Evolutionary conservation across 108 stramenopile species (phyloP), one percentile per base, ranked within the genome.

Genomic region (Pseudonitzschia multiseries): DNA sequence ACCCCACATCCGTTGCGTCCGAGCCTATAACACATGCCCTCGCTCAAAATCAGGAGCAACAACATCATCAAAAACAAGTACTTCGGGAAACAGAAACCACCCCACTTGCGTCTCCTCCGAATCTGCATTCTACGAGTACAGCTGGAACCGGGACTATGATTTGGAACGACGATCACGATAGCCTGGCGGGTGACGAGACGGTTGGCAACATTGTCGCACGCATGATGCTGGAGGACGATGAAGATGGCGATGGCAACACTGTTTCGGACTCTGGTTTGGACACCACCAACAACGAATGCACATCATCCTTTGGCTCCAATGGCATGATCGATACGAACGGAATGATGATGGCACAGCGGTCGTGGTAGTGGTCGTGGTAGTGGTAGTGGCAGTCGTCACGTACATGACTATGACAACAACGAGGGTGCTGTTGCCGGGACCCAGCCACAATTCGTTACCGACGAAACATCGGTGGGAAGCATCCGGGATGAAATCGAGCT

Each of bases 401-500:
- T n/a, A n/a, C n/a, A n/a, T n/a, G n/a, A 36, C 60, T 6, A 61
- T 17, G 17, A 31, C 14, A 33, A 33, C 32, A 29, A 63, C n/a
- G 12, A 20, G 2, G 14, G n/a, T 22, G 26, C 42, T 17, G 43
- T 20, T n/a, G 42, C 42, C 42, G 42, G 46, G 46, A 18, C 36
- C 36, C 36, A 36, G 46, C 1, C 8, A 42, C n/a, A 14, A 28
- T 67, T 67, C 28, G 66, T 67, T 14, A 67, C n/a, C 44, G 66
- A 67, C 36, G 66, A 67, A 6, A 67, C 66, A n/a, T 67, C 66
- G 36, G 66, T 67, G 21, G 66, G 66, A 26, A 67, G 66, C 36
- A 48, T 67, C 42, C 4, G 44, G 24, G 46, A 67, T 8, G 66
- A 67, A 12, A 50, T 67, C 24, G 66, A 67, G 18, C 12, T 46